These are phyloP conservation scores for Penicillium robsamsonii DNA, from an alignment of 495 filamentous ascomycete genomes.

Conservation along the genomic window DNA sequence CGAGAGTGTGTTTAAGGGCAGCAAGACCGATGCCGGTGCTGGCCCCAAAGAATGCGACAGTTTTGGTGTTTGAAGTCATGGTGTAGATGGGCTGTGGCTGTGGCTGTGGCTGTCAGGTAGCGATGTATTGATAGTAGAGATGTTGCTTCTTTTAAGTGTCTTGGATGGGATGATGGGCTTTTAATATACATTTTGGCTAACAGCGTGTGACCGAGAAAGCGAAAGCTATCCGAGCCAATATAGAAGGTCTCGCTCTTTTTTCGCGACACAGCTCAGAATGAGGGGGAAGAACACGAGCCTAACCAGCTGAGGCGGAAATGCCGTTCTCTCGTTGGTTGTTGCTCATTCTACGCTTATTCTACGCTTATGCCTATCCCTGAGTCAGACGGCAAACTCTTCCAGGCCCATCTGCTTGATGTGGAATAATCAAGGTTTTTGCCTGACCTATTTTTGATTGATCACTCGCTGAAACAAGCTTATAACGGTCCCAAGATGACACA, in stretches of 20 bases:
- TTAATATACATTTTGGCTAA: conserved; percentile 1
- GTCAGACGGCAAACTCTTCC: not conserved
- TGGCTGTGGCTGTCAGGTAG: not conserved
- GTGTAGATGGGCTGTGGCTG: not conserved
- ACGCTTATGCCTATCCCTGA: not conserved
- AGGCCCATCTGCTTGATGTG: not conserved
- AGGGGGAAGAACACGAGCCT: not conserved
- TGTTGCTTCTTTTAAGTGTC: not conserved
- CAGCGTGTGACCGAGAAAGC: not conserved
- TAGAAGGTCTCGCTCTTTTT: conserved; percentile 4
- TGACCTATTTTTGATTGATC: not conserved
- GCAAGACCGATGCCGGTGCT: conserved; percentile 49
- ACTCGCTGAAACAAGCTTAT: not conserved
- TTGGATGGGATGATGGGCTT: not conserved
- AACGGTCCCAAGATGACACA: conserved; percentile 11
- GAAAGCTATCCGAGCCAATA: conserved; percentile 4
- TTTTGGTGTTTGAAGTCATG: conserved; percentile 22
- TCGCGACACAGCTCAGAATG: not conserved
- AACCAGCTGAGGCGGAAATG: not conserved
- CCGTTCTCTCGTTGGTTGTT: not conserved
- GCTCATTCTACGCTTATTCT: not conserved
- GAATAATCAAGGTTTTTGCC: not conserved
- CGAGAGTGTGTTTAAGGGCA: conserved; percentile 50
- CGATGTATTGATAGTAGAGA: not conserved
- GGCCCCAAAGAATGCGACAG: conserved; percentile 51